Evolutionary conservation across 2,329 filamentous ascomycete species (phyloP), one percentile per base, ranked within the genome.

Genomic region (Paraphoma chrysanthemicola): DNA sequence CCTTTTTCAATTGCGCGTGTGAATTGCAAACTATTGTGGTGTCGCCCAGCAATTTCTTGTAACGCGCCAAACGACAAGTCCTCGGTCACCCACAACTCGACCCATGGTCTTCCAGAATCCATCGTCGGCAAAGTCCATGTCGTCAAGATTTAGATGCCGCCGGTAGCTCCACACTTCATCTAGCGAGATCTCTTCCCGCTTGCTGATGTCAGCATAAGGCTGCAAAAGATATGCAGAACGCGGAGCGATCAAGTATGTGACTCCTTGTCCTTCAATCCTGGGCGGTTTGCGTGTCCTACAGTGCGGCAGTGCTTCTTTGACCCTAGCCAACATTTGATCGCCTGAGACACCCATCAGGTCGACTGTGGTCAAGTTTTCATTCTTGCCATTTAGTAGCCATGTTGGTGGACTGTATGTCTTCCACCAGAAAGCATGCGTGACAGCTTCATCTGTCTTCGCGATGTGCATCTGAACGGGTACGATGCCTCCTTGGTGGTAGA

Each of bases 371-470:
- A 93, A 77, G 9, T 90, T 83, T 63, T 88, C 85, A 62, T 90
- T 92, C 75, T 90, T 90, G 51, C 89, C 88, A 62, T 92, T 89
- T 6, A 93, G 80, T 17, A 94, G 82, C 90, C 91, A 94, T 36
- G 90, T 88, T 0, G 91, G 91, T 16, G 91, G 91, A 72, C 88
- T 90, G 72, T 93, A 93, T 1, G 91, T 93, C 74, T 93, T 93
- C 91, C 91, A 94, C 91, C 91, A 94, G 48, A 91, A 82, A 3
- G 88, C 89, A 33, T 89, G 83, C 1, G 87, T 88, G 8, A 90
- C 86, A 60, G 90, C 64, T 17, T 73, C 88, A 4, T 86, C 82
- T 62, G 90, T 88, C 52, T 85, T 85, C 68, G 87, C 90, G 69
- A 94, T 82, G 71, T 91, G 91, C 0, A 90, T 86, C 68, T 94